Base-by-base conservation (phyloP, 1,284 basidiomycete species). In the Ceratobasidium sp. region DNA sequence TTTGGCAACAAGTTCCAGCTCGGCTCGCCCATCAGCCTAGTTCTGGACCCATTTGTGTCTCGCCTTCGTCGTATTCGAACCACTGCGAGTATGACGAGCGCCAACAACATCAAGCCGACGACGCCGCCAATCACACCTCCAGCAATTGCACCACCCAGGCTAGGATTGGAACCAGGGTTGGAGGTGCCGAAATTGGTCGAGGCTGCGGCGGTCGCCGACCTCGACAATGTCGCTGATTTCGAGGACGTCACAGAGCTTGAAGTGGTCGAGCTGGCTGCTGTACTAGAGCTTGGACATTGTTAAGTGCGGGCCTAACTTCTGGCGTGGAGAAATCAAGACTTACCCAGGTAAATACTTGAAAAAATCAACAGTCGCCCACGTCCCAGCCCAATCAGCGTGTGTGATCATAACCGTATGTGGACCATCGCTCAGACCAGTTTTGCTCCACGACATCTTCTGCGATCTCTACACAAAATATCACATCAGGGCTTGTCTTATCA, bases 301-400 rank as follows among this genome's bases (percentile, higher is more conserved):
- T n/a, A n/a, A n/a, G n/a, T n/a, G n/a, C n/a, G n/a, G n/a, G n/a
- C n/a, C n/a, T n/a, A n/a, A n/a, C n/a, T n/a, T n/a, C n/a, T n/a
- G n/a, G n/a, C n/a, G n/a, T n/a, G n/a, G n/a, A n/a, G n/a, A n/a
- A n/a, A n/a, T n/a, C n/a, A n/a, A n/a, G n/a, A 70, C 69, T 1
- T 30, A 71, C 69, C 69, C 60, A 3, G 55, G 69, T 38, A 60
- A 2, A 30, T 64, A 64, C 38, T 41, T 64, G 46, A 64, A 74
- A 52, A 38, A 74, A 74, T 48, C 59, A 18, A 73, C 8, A 41
- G 27, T 74, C 5, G 46, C 71, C 41, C 59, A 64, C 1, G 27
- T 62, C 16, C 59, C 59, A 20, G 41, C 23, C 38, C 16, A 27
- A 44, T 38, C 71, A 27, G 50, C 57, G 46, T 74, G 71, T 14